Conservation (phyloP, 805 yeast species). For the Hanseniaspora pseudoguilliermondii region DNA sequence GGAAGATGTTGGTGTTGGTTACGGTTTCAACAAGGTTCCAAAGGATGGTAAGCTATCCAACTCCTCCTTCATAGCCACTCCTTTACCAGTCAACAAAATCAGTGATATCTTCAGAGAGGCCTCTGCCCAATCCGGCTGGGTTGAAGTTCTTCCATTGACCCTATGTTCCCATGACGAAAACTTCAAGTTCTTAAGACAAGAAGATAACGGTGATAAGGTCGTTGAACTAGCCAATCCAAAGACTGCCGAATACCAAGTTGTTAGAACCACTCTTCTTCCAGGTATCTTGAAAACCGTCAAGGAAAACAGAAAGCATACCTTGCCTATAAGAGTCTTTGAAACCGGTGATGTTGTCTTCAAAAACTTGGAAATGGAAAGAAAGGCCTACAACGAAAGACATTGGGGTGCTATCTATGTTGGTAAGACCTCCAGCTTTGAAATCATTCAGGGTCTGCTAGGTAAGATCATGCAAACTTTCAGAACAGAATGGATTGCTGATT, state of each 20-base stretch:
- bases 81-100: slow-evolving; percentile 82
- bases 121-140: slow-evolving; percentile 88
- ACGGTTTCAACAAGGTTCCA: slow-evolving; percentile 80
- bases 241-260: slow-evolving; percentile 93
- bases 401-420: slow-evolving; percentile 94
- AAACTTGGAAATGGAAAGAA: slow-evolving; percentile 67
- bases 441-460: slow-evolving; percentile 86
- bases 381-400: slow-evolving; percentile 81
- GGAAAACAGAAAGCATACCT: slow-evolving; percentile 89
- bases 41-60: slow-evolving; percentile 68
- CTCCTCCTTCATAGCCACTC: slow-evolving; percentile 65
- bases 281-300: slow-evolving; percentile 89
- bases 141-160: slow-evolving; percentile 90
- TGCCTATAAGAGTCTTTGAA: slow-evolving; percentile 92
- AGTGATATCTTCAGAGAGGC: slow-evolving; percentile 84
- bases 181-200: slow-evolving; percentile 66
- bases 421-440: slow-evolving; percentile 88
- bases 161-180: slow-evolving; percentile 95
- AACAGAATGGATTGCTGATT: slow-evolving; percentile 62
- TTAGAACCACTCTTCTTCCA: slow-evolving; percentile 85
- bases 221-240: slow-evolving; percentile 93
- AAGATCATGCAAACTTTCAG: slow-evolving; percentile 93
- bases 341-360: slow-evolving; percentile 88
- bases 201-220: slow-evolving; percentile 64
- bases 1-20: slow-evolving; percentile 97